These are phyloP conservation scores for Alternaria conjuncta DNA, from an alignment of 2,329 filamentous ascomycete species.

Conservation along the genomic window DNA sequence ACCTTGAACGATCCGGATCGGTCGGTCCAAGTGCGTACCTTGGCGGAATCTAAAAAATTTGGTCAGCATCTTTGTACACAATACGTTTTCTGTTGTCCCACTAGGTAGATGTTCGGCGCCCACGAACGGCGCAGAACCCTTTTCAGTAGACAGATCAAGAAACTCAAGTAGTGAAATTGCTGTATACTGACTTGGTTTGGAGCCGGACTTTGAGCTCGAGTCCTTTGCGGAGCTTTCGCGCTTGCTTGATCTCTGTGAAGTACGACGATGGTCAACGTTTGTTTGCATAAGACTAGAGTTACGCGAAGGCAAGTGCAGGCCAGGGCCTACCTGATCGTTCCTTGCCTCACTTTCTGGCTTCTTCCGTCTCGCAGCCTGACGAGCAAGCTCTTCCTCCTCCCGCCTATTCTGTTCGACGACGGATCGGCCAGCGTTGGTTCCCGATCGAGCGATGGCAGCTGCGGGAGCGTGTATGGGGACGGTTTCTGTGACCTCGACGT, in stretches of 20 bases:
- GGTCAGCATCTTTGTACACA: slow-evolving; percentile 12
- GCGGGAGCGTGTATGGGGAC: slow-evolving; percentile 60
- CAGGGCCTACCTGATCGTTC: slow-evolving; percentile 76
- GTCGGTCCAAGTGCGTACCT: slow-evolving; percentile 93
- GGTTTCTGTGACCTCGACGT: slow-evolving; percentile 84
- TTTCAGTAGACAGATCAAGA: not conserved
- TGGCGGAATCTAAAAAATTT: slow-evolving; percentile 66
- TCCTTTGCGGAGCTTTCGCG: slow-evolving; percentile 70
- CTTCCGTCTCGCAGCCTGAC: slow-evolving; percentile 74
- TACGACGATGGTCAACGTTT: slow-evolving; percentile 70
- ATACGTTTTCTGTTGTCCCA: not conserved
- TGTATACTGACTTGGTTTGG: slow-evolving; percentile 73
- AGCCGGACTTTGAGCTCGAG: slow-evolving; percentile 54
- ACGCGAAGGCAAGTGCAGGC: slow-evolving; percentile 76
- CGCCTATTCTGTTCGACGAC: slow-evolving; percentile 76
- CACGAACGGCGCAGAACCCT: not conserved
- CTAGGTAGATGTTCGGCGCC: not conserved
- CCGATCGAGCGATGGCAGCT: slow-evolving; percentile 56
- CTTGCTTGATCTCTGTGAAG: slow-evolving; percentile 73
- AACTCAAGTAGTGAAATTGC: not conserved
- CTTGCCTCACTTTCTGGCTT: slow-evolving; percentile 59
- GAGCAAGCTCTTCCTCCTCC: slow-evolving; percentile 84
- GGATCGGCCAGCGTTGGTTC: slow-evolving; percentile 67
- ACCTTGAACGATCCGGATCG: slow-evolving; percentile 95
- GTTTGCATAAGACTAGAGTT: slow-evolving; percentile 76